Conservation (phyloP, 2,329 filamentous ascomycete species). For the Epichloe typhina region DNA sequence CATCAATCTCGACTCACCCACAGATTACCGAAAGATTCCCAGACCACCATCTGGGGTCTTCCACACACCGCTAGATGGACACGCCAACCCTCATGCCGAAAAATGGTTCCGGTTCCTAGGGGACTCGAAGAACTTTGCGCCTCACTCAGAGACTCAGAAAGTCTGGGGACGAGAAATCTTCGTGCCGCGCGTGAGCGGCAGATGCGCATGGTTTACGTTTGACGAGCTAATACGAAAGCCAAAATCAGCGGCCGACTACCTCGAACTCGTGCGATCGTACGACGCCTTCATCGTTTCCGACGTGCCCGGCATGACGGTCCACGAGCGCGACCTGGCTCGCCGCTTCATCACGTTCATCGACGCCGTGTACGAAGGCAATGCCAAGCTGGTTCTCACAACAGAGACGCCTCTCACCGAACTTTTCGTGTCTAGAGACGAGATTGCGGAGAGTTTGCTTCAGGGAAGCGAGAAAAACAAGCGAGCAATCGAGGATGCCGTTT, state of each 20-base stretch:
- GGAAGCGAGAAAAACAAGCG: slow-evolving; percentile 27
- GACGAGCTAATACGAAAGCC: slow-evolving; percentile 80
- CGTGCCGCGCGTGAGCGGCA: slow-evolving; percentile 78
- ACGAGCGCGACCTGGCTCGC: slow-evolving; percentile 73
- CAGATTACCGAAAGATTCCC: slow-evolving; percentile 94
- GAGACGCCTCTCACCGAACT: slow-evolving; percentile 74
- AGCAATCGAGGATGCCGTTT: neutral
- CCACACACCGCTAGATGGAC: slow-evolving; percentile 64
- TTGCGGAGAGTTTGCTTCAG: slow-evolving; percentile 43
- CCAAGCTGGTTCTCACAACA: slow-evolving; percentile 90
- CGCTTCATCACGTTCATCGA: slow-evolving; percentile 97
- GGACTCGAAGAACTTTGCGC: slow-evolving; percentile 61
- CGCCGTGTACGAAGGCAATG: slow-evolving; percentile 81
- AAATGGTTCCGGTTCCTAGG: slow-evolving; percentile 95
- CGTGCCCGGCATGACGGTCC: slow-evolving; percentile 81
- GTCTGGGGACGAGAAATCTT: slow-evolving; percentile 89
- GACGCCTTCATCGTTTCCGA: slow-evolving; percentile 87
- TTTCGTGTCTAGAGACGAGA: slow-evolving; percentile 64
- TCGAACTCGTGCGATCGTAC: slow-evolving; percentile 82
- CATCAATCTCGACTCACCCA: slow-evolving; percentile 87
- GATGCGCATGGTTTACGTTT: slow-evolving; percentile 84
- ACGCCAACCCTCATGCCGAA: slow-evolving; percentile 68
- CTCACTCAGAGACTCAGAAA: slow-evolving; percentile 63
- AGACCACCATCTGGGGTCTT: slow-evolving; percentile 89
- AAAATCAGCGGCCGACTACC: slow-evolving; percentile 86